phyloP scores from a whole-genome alignment of 768 basidiomycete species.

The Clavaria fumosa region DNA sequence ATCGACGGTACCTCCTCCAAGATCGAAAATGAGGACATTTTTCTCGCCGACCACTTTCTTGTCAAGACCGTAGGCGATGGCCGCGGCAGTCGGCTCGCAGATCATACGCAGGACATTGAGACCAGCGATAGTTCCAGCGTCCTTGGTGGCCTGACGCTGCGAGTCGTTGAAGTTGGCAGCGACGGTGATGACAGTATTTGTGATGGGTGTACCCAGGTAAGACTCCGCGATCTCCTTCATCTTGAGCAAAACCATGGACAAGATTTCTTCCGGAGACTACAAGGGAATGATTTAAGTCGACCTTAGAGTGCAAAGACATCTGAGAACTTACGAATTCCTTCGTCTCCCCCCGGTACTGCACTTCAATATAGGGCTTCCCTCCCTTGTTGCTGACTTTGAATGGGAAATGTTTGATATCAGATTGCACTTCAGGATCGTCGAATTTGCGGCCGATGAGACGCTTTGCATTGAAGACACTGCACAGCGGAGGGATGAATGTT shows the following conservation, averaged over 20 bases:
- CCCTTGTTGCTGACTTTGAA: slow-evolving; percentile 95
- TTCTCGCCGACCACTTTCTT: slow-evolving; percentile 87
- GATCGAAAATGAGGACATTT: slow-evolving; percentile 97
- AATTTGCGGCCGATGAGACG: slow-evolving; percentile 94
- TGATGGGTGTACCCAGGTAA: slow-evolving; percentile 94
- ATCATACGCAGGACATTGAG: slow-evolving; percentile 99
- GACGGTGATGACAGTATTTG: slow-evolving; percentile 97
- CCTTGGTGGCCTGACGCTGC: slow-evolving; percentile 96
- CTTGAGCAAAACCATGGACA: slow-evolving; percentile 97
- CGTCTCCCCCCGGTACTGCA: slow-evolving; percentile 83
- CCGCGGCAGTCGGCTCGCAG: slow-evolving; percentile 98
- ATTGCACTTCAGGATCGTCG: slow-evolving; percentile 79
- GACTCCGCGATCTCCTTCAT: slow-evolving; percentile 99
- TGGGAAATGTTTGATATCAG: slow-evolving; percentile 78
- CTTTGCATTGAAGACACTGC: slow-evolving; percentile 83
- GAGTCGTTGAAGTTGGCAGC: slow-evolving; percentile 35
- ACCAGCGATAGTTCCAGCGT: slow-evolving; percentile 93
- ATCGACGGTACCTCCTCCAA: slow-evolving; percentile 99
- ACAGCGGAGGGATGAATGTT: neutral
- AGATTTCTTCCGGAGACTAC: slow-evolving; percentile 88
- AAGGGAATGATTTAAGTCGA: slow-evolving; percentile 17
- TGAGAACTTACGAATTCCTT: slow-evolving; percentile 73
- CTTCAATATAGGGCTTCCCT: slow-evolving; percentile 91
- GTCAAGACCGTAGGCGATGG: slow-evolving; percentile 96
- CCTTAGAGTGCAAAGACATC: neutral